Base-by-base conservation (phyloP, 805 yeast genomes). In the Spencermartinsiella europaea region DNA sequence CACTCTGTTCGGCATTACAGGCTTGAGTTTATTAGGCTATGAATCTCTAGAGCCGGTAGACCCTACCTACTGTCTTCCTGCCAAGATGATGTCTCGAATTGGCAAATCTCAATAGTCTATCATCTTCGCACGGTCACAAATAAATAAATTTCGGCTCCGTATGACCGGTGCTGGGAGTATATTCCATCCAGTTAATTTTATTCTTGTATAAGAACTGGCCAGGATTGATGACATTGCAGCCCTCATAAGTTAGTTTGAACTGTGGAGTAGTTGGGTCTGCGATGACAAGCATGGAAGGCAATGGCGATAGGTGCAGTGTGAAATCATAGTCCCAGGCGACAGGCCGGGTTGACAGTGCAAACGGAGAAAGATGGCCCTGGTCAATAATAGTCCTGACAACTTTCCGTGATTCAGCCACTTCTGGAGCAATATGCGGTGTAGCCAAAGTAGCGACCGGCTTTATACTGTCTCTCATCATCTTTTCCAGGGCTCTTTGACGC, bases 331-430 rank as follows among this genome's bases (percentile, higher is more conserved):
- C 81, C 70, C 95, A 77, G 17, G 77, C 68, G 1, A 86, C 71
- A 0, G 95, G 85, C 50, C 86, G 75, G 21, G 77, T 66, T 19
- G 71, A 65, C 16, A 70, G 64, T 1, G 80, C 67, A 59, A 90
- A 88, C 10, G 99, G 99, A 27, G 93, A 84, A 39, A 93, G 63
- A 59, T 80, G 84, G 0, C 93, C 93, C 65, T 93, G 99, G 59
- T 87, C 95, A 10, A 93, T 64, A 0, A 93, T 50, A 0, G 97
- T 89, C 52, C 85, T 82, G 15, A 84, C 86, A 2, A 89, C 65
- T 57, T 83, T 55, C n/a, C 68, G 54, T 2, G 68, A 64, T 50
- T 66, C 67, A 1, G 60, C 55, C 8, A 61, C 44, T 40, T 62
- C 62, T 28, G 59, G 57, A 14, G 54, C 45, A 2, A 56, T 46